phyloP scores from a whole-genome alignment of 208 protist genomes.

The Acanthamoeba triangularis region DNA sequence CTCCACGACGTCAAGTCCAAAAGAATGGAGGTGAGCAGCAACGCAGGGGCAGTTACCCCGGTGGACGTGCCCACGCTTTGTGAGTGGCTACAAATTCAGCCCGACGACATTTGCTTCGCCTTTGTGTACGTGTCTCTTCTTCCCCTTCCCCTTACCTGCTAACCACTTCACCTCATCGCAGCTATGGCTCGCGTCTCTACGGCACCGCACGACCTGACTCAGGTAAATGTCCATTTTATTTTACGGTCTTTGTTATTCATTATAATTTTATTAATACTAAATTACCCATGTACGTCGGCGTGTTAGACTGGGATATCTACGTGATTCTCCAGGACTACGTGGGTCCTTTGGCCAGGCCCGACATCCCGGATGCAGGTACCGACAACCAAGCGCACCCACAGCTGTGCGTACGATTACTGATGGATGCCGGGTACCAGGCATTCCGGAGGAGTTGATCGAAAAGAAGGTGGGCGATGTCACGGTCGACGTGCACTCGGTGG shows the following conservation, averaged over 20 bases:
- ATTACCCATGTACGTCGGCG: neutral
- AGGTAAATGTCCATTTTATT: neutral
- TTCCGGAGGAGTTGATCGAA: neutral
- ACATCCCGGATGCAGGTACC: neutral
- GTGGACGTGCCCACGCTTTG: neutral
- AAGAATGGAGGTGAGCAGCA: neutral
- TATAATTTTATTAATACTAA: neutral
- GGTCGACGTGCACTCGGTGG: constrained; percentile 6
- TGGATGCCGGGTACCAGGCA: neutral
- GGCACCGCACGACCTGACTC: constrained; percentile 21
- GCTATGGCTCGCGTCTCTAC: constrained; percentile 41
- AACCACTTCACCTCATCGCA: neutral
- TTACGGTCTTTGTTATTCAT: too few relatives aligned
- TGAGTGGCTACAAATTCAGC: neutral
- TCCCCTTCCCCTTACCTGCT: neutral
- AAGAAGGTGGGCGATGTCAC: constrained; percentile 25
- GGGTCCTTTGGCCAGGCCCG: neutral
- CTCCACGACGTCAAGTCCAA: neutral
- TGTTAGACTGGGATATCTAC: constrained; percentile 1
- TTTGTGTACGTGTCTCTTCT: neutral
- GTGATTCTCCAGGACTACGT: constrained; percentile 33
- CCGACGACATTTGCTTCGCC: constrained; percentile 12
- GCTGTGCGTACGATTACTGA: neutral
- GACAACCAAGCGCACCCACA: neutral
- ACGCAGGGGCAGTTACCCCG: neutral